Conservation (phyloP, 768 basidiomycete genomes). For the Auricularia sp. region DNA sequence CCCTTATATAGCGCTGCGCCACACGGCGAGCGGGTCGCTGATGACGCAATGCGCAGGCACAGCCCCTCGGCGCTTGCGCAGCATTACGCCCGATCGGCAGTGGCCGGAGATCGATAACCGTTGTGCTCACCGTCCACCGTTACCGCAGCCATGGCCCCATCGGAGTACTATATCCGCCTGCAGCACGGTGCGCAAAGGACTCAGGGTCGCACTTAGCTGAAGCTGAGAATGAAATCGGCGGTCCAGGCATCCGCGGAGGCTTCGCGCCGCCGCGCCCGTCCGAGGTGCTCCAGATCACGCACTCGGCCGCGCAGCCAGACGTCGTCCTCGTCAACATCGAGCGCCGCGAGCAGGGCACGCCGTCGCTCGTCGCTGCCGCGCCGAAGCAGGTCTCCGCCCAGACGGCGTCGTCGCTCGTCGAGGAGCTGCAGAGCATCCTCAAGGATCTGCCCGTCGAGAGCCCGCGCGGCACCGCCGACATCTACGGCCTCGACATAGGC, state of each 20-base stretch:
- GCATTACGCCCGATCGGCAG: background rate
- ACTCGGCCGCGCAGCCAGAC: constrained; percentile 23
- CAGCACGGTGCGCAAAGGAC: constrained; percentile 42
- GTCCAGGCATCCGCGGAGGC: constrained; percentile 62
- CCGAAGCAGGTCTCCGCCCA: constrained; percentile 31
- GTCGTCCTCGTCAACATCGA: constrained; percentile 37
- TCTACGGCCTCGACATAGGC: constrained; percentile 42
- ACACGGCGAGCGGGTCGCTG: background rate
- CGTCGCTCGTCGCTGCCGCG: constrained; percentile 28
- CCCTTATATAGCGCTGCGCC: background rate
- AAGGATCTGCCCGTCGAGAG: constrained; percentile 44
- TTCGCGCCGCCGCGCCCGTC: constrained; percentile 59
- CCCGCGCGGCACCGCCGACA: constrained; percentile 55
- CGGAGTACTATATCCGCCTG: constrained; percentile 46
- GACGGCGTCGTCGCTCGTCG: constrained; percentile 28
- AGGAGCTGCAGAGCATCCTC: constrained; percentile 51
- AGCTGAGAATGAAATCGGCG: constrained; percentile 1
- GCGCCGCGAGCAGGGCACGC: constrained; percentile 38
- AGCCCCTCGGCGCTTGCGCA: background rate
- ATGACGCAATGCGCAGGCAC: background rate
- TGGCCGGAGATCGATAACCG: background rate
- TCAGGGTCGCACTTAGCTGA: background rate
- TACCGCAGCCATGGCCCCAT: constrained; percentile 33
- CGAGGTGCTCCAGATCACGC: constrained; percentile 43
- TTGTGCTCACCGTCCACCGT: background rate